Base-by-base conservation (phyloP, 129 eudicot species). In the Tagetes patula region DNA sequence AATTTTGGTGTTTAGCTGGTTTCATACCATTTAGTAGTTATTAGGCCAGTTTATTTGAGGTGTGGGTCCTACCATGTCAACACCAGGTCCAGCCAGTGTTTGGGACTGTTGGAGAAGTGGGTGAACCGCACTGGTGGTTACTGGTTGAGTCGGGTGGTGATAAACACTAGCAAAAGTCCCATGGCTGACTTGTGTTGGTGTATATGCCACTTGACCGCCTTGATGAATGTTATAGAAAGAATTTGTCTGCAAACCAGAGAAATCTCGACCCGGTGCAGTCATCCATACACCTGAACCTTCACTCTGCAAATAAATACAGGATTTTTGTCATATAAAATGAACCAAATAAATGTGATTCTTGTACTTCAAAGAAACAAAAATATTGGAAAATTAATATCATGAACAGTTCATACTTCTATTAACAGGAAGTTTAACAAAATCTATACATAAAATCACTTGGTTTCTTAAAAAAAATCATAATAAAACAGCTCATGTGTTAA, bases 11-110 rank as follows among this genome's bases (percentile, higher is more conserved):
- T 47, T 69, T 52, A 48, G 74, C 72, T 65, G 67, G 71, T 73
- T 71, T 34, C 59, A 3, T 9, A 34, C 67, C 33, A 40, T 71
- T 86, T 78, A 91, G 77, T 82, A 91, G 83, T 81, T 91, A 68
- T 81, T 86, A 0, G 97, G 91, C 97, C 97, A 91, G 83, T 86
- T 91, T 62, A 86, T 73, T 77, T 85, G 97, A 54, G 88, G 77
- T 81, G 96, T 81, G 34, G 52, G 52, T 27, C 75, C 80, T 3
- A 83, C 81, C 84, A 88, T 77, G 59, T 90, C 96, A 41, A 60
- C 79, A 53, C 82, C 81, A 1, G 39, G 49, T 11, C 63, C 78
- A 3, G 86, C 79, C 80, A 85, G 82, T 34, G 87, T 64, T 79
- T 85, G 91, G 50, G 97, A 79, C 63, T 87, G 96, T 74, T 90